phyloP scores from a whole-genome alignment of 768 basidiomycete genomes.

The Termitomyces sp. region DNA sequence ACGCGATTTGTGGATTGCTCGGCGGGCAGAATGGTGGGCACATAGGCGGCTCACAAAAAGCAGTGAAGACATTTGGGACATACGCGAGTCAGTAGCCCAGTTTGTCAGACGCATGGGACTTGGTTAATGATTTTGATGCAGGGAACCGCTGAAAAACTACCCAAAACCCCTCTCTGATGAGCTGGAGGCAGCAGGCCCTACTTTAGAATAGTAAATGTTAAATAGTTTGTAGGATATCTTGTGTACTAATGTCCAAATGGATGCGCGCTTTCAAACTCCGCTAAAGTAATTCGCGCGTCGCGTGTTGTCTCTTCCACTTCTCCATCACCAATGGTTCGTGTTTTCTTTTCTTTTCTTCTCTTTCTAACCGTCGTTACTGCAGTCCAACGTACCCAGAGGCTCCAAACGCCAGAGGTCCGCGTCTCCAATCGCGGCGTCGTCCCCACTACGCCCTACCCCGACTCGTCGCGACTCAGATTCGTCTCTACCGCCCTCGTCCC shows the following conservation, averaged over 20 bases:
- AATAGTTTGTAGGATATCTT: neutral
- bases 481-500: constrained; percentile 83
- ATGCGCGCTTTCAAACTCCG: constrained; percentile 39
- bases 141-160: constrained; percentile 47
- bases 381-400: constrained; percentile 34
- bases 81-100: constrained; percentile 58
- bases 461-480: constrained; percentile 58
- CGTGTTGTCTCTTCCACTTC: constrained; percentile 22
- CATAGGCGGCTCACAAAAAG: constrained; percentile 65
- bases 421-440: constrained; percentile 47
- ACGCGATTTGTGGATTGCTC: constrained; percentile 78
- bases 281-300: constrained; percentile 37
- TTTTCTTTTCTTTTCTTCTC: constrained; percentile 1
- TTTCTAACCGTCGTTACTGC: neutral
- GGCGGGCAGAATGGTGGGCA: constrained; percentile 96
- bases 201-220: constrained; percentile 5
- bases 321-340: constrained; percentile 27
- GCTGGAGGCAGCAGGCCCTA: constrained; percentile 1
- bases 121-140: constrained; percentile 17
- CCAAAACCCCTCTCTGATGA: constrained; percentile 32
- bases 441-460: constrained; percentile 37
- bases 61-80: constrained; percentile 94
- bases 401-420: constrained; percentile 61
- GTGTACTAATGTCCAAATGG: neutral
- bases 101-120: neutral